These are phyloP conservation scores for Verticillium zaregamsianum DNA, from an alignment of 2,329 filamentous ascomycete species.

Conservation along the genomic window DNA sequence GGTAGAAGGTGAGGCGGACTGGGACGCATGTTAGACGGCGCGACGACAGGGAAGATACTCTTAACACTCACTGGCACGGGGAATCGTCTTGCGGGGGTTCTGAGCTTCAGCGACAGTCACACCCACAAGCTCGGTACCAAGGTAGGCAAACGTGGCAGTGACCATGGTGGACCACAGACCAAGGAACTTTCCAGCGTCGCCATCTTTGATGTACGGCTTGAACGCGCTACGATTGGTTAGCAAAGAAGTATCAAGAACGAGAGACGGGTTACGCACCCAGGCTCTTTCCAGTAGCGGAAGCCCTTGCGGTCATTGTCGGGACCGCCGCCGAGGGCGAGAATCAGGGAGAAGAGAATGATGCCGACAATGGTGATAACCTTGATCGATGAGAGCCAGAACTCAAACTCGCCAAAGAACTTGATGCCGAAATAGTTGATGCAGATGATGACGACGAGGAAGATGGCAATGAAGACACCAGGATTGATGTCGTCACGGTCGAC, in stretches of 20 bases:
- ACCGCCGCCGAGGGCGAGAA: slow-evolving; percentile 62
- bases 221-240: slow-evolving; percentile 36
- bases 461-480: slow-evolving; percentile 73
- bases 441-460: slow-evolving; percentile 61
- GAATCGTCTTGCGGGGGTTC: slow-evolving; percentile 73
- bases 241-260: not conserved
- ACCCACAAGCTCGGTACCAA: slow-evolving; percentile 73
- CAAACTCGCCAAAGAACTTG: slow-evolving; percentile 62
- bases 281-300: slow-evolving; percentile 63
- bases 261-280: slow-evolving; percentile 36
- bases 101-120: slow-evolving; percentile 76
- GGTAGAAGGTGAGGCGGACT: slow-evolving; percentile 74
- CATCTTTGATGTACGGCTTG: slow-evolving; percentile 37
- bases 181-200: slow-evolving; percentile 49
- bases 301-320: slow-evolving; percentile 58
- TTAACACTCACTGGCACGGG: slow-evolving; percentile 50
- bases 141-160: slow-evolving; percentile 74
- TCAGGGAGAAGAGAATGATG: slow-evolving; percentile 60
- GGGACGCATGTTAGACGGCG: not conserved
- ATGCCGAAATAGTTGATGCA: slow-evolving; percentile 68
- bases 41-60: not conserved
- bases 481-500: slow-evolving; percentile 61
- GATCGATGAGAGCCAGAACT: slow-evolving; percentile 60
- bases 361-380: slow-evolving; percentile 65
- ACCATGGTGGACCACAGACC: slow-evolving; percentile 69